Percentiles rank a stretch among this genome's conserved stretches.
Evolutionary conservation across 73 alveolate species (phyloP).

Genomic region (Stentor roeselii): DNA sequence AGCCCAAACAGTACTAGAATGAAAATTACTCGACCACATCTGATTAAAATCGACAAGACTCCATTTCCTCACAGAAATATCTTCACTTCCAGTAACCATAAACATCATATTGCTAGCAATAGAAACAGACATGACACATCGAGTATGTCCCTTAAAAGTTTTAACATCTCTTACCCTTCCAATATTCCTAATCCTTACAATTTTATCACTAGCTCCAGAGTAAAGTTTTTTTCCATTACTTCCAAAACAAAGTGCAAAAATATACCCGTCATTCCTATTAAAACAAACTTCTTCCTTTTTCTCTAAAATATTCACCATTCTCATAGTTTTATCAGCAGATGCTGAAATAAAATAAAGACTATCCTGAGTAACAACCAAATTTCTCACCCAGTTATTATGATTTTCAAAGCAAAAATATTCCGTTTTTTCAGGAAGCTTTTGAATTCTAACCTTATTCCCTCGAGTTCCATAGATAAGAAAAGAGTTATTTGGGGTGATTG

Average conservation of each 20-base stretch:
- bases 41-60: neutral
- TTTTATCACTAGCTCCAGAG: neutral
- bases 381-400: neutral
- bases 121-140: neutral
- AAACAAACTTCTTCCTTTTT: neutral
- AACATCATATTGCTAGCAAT: neutral
- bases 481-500: neutral
- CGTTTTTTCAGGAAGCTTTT: neutral
- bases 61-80: neutral
- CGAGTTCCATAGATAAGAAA: neutral
- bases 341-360: neutral
- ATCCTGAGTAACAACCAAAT: neutral
- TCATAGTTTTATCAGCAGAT: neutral
- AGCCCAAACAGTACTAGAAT: neutral
- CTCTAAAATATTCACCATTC: neutral
- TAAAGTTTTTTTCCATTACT: neutral
- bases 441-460: neutral
- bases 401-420: neutral
- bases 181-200: neutral
- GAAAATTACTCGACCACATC: neutral
- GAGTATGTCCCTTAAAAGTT: neutral
- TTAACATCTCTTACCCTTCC: neutral
- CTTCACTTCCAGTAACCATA: slow-evolving; percentile 2
- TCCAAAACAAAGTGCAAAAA: neutral
- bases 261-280: neutral